Base-by-base conservation (phyloP, 2,329 filamentous ascomycete species). In the Cladosporium sp. region DNA sequence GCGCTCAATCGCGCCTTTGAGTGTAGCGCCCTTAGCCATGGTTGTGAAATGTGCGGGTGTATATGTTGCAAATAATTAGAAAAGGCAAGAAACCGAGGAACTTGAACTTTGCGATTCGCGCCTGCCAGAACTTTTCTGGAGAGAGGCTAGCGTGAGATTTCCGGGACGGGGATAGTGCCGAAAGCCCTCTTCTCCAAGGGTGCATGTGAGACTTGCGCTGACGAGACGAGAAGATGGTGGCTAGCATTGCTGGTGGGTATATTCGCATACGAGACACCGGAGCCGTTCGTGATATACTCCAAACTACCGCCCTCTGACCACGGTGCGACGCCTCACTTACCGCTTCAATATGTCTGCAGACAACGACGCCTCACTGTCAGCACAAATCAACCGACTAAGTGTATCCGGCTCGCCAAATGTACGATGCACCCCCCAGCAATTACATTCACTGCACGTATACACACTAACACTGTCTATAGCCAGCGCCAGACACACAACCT, bases 1-100 rank as follows among this genome's bases (percentile, higher is more conserved):
- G 62, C 82, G 80, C 70, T 88, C 84, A 25, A 89, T 82, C 56
- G 86, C 85, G 53, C 81, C 77, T 66, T 87, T 82, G 56, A 89
- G 78, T 30, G 54, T 65, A 74, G 83, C 83, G 64, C 75, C 76
- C 70, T 84, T 84, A 58, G 77, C 79, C 83, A 86, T 82, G 26
- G 11, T 65, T 51, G 56, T 28, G 34, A 26, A 30, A 39, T 58
- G 56, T 65, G 28, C 21, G 49, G 43, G 51, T 54, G 21, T 23
- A 46, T 30, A 57, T 54, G 58, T 53, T 54, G 32, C 30, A 49
- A 59, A 58, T 46, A 46, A 46, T 46, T 46, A 23, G n/a, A 46
- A 46, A 46, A 56, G 16, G 16, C 63, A 23, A 43, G 48, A 39
- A 39, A 28, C 48, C 43, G 28, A 43, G 48, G 60, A 39, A 39